Percentiles rank a stretch among this genome's conserved stretches.
Evolutionary conservation across 345 rosid genomes (phyloP).

Genomic region (Psidium friedrichsthalianum): DNA sequence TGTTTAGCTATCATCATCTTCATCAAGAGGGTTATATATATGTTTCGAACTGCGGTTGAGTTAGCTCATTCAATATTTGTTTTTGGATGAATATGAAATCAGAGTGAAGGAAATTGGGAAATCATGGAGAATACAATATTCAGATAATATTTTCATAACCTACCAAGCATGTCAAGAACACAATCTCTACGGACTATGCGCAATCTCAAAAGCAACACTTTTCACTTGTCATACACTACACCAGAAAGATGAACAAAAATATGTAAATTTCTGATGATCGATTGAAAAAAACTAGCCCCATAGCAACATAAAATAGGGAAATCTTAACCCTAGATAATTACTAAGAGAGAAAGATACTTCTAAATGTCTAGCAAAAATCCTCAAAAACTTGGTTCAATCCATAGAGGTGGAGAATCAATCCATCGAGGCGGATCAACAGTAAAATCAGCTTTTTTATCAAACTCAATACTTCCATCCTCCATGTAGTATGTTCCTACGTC

Average conservation of each 20-base stretch:
- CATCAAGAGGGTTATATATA: background rate
- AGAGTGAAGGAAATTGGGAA: constrained; percentile 52
- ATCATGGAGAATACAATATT: background rate
- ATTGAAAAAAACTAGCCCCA: background rate
- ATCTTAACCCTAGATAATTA: background rate
- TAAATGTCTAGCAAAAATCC: background rate
- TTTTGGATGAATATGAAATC: constrained; percentile 2
- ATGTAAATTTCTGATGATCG: background rate
- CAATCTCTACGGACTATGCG: background rate
- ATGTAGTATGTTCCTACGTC: background rate
- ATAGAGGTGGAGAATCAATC: background rate
- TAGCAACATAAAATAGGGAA: background rate
- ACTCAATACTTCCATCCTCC: background rate
- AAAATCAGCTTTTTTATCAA: background rate
- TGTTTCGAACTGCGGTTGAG: background rate
- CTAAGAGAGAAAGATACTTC: background rate
- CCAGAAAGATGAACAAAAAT: background rate
- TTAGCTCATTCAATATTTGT: background rate
- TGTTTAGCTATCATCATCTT: background rate
- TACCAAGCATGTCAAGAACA: background rate
- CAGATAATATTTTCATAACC: too few species aligned
- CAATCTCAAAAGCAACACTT: background rate
- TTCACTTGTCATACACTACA: background rate
- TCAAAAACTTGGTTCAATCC: background rate
- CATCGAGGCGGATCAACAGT: background rate